Base-by-base conservation (phyloP, 768 basidiomycete genomes). In the Coprinopsis strossmayeri region DNA sequence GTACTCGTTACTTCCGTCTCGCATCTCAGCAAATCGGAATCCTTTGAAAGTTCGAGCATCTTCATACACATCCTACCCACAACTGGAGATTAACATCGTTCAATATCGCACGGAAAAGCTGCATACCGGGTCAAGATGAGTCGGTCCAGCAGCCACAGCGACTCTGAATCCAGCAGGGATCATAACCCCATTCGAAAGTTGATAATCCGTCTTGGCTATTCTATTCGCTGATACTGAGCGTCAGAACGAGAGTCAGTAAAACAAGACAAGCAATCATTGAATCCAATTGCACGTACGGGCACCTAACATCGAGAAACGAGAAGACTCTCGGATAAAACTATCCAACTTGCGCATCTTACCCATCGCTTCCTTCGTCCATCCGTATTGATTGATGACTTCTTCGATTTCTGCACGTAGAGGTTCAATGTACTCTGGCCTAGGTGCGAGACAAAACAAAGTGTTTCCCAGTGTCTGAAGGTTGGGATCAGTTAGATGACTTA, bases 241-340 rank as follows among this genome's bases (percentile, higher is more conserved):
- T n/a, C n/a, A n/a, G n/a, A n/a, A n/a, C n/a, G n/a, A n/a, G n/a
- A n/a, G n/a, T n/a, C n/a, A n/a, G n/a, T n/a, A n/a, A n/a, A n/a
- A n/a, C n/a, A n/a, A n/a, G n/a, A n/a, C n/a, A n/a, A n/a, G n/a
- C n/a, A n/a, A n/a, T n/a, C n/a, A n/a, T n/a, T n/a, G n/a, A n/a
- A n/a, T n/a, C n/a, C n/a, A n/a, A n/a, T n/a, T n/a, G n/a, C n/a
- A n/a, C n/a, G n/a, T n/a, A n/a, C n/a, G n/a, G n/a, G n/a, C n/a
- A n/a, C n/a, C n/a, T n/a, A n/a, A n/a, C n/a, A n/a, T n/a, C n/a
- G n/a, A n/a, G n/a, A n/a, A n/a, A n/a, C n/a, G n/a, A n/a, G n/a
- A n/a, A n/a, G n/a, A n/a, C 46, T 74, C 74, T 43, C 67, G 65
- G 34, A 73, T 48, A 55, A 76, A 73, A 48, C 73, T 76, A 46